Conservation (phyloP, 768 basidiomycete species). For the Trametes elegans region DNA sequence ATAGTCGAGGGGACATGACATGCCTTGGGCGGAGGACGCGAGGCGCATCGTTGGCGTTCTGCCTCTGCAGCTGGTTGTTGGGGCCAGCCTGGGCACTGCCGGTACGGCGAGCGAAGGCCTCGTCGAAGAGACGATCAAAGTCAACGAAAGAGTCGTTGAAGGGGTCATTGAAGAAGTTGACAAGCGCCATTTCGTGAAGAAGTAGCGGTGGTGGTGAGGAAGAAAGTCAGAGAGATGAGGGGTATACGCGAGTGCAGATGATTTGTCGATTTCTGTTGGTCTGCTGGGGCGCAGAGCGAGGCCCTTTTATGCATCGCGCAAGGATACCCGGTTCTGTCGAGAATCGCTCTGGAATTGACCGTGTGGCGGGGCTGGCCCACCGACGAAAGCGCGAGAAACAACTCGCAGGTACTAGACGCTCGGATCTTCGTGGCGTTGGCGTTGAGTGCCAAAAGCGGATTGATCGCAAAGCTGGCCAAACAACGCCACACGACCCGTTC, state of each 20-base stretch:
- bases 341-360: background rate
- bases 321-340: background rate
- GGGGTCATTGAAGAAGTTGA: background rate
- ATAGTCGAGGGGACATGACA: background rate
- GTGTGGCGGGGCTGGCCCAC: background rate
- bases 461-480: background rate
- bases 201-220: background rate
- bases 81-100: background rate
- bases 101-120: background rate
- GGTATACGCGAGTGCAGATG: background rate
- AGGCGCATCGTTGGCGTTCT: too few relatives aligned
- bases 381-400: constrained; percentile 2
- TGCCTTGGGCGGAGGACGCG: too few relatives aligned
- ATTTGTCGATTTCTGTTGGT: background rate
- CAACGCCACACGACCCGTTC: background rate
- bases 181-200: background rate
- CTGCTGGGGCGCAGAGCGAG: background rate
- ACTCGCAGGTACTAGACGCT: background rate
- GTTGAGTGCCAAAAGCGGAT: too few relatives aligned
- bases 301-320: background rate
- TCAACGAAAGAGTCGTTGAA: background rate
- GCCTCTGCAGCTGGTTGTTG: background rate
- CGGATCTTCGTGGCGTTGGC: background rate
- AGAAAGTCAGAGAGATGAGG: background rate
- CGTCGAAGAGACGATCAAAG: background rate